Percentiles rank a stretch among this genome's conserved stretches.
These are phyloP conservation scores for Fusarium mexicanum DNA, from an alignment of 2,329 filamentous ascomycete genomes.

Conservation along the genomic window DNA sequence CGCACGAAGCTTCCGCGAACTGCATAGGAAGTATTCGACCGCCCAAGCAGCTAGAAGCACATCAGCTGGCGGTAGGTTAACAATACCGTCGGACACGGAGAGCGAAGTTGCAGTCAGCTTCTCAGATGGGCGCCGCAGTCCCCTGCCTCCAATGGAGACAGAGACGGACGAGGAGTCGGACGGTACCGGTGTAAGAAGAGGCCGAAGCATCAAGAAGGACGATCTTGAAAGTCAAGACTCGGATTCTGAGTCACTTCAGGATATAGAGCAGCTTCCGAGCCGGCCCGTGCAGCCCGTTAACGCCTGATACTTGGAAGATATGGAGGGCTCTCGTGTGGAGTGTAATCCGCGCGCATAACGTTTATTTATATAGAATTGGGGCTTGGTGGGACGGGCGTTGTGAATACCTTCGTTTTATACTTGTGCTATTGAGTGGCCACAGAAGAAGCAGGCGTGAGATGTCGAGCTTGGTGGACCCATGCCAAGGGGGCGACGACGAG, in stretches of 20 bases:
- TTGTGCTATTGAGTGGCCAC: neutral
- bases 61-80: constrained; percentile 53
- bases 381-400: constrained; percentile 11
- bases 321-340: constrained; percentile 17
- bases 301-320: constrained; percentile 40
- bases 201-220: constrained; percentile 42
- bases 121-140: constrained; percentile 66
- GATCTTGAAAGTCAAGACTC: constrained; percentile 43
- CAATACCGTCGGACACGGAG: constrained; percentile 65
- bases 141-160: constrained; percentile 62
- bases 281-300: constrained; percentile 47
- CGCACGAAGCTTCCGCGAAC: constrained; percentile 70
- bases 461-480: constrained; percentile 9
- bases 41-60: constrained; percentile 58
- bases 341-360: constrained; percentile 42
- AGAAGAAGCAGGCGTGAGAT: constrained; percentile 7
- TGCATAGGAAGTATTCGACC: constrained; percentile 68
- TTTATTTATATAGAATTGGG: constrained; percentile 33
- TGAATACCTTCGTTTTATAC: constrained; percentile 20
- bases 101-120: constrained; percentile 69
- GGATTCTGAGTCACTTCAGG: constrained; percentile 44
- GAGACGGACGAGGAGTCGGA: constrained; percentile 48
- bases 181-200: constrained; percentile 16
- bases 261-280: constrained; percentile 44
- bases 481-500: constrained; percentile 20